These are phyloP conservation scores for Poronia punctata DNA, from an alignment of 495 filamentous ascomycete genomes.

Conservation along the genomic window DNA sequence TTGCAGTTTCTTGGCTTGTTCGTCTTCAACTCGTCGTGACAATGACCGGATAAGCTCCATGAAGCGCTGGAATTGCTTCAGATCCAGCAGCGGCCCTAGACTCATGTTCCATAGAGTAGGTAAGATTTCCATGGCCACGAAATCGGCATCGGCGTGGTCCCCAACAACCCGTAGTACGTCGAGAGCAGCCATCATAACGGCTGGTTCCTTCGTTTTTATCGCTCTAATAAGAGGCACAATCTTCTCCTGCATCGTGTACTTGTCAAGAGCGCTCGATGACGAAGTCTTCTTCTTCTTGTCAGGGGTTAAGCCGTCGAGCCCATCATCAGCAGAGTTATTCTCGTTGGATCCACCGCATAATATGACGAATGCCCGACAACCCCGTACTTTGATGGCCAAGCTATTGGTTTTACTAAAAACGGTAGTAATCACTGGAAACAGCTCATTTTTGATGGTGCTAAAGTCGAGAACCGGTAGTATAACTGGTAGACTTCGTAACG, in stretches of 20 bases:
- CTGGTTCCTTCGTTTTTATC: slow-evolving; percentile 96
- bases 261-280: slow-evolving; percentile 74
- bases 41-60: slow-evolving; percentile 79
- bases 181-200: slow-evolving; percentile 92
- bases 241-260: slow-evolving; percentile 96
- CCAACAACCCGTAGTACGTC: slow-evolving; percentile 79
- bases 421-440: slow-evolving; percentile 82
- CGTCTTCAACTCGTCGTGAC: slow-evolving; percentile 74
- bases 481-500: slow-evolving; percentile 63
- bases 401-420: slow-evolving; percentile 91
- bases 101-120: slow-evolving; percentile 89
- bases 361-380: slow-evolving; percentile 79
- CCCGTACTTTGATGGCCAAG: slow-evolving; percentile 86
- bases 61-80: slow-evolving; percentile 79
- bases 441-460: slow-evolving; percentile 88
- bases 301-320: slow-evolving; percentile 57
- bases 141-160: slow-evolving; percentile 77
- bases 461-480: slow-evolving; percentile 85
- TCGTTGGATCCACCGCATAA: slow-evolving; percentile 72
- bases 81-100: slow-evolving; percentile 78
- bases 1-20: slow-evolving; percentile 78
- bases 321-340: slow-evolving; percentile 49
- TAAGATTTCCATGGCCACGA: slow-evolving; percentile 83
- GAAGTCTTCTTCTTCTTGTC: slow-evolving; percentile 50
- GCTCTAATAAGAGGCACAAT: slow-evolving; percentile 81